Evolutionary conservation across 331 rosid species (phyloP).

Genomic region (Quercus tomentella): DNA sequence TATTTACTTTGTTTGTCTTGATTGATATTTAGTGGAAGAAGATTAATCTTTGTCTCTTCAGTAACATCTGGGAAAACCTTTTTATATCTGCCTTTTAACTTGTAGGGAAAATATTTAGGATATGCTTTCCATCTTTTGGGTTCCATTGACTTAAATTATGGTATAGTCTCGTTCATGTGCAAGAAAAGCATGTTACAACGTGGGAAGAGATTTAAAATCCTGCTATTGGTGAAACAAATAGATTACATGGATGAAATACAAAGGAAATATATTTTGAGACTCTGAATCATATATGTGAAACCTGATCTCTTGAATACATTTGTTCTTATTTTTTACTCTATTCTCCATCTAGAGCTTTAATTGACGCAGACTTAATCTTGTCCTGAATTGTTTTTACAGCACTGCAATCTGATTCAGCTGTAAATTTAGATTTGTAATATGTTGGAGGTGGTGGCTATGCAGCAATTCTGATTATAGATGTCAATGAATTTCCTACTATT

Average conservation of each 20-base stretch:
- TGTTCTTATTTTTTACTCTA: not conserved
- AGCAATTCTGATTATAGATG: not conserved
- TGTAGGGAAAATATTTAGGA: not conserved
- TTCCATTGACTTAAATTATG: not conserved
- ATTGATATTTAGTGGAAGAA: not conserved
- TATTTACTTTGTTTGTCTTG: not conserved
- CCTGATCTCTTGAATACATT: not conserved
- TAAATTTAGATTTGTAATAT: not conserved
- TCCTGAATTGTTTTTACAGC: not conserved
- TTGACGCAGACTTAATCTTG: not conserved
- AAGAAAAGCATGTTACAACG: not conserved
- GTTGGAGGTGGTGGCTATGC: not conserved
- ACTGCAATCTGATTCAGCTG: not conserved
- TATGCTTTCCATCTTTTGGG: not conserved
- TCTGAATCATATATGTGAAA: not conserved
- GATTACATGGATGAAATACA: not conserved
- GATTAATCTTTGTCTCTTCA: not conserved
- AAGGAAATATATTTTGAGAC: not conserved
- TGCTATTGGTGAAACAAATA: not conserved
- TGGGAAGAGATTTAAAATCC: not conserved
- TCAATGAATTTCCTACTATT: slow-evolving; percentile 7
- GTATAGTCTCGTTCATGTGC: not conserved
- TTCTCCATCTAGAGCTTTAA: not conserved
- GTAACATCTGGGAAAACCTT: not conserved
- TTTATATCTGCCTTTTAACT: not conserved